Base-by-base conservation (phyloP, 2,329 filamentous ascomycete genomes). In the Dothiorella sarmentorum region DNA sequence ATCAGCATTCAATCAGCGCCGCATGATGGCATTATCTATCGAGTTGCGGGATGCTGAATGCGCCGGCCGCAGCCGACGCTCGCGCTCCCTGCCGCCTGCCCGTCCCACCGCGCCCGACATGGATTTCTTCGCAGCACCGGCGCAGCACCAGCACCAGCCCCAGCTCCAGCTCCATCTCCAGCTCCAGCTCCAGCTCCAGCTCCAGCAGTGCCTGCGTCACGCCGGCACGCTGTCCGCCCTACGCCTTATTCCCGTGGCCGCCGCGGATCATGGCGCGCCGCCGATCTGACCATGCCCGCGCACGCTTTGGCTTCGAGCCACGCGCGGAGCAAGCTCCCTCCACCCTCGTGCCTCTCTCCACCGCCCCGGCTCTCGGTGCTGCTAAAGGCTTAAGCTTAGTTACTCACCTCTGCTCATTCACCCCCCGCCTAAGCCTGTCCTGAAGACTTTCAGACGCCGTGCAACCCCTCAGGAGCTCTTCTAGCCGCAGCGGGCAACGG, bases 231-330 rank as follows among this genome's bases (percentile, higher is more conserved):
- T 51, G 47, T 51, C 47, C 47, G 31, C 47, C 15, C 38, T 51
- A 51, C 47, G 31, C 47, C 15, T 51, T 51, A 51, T 51, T 51
- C 47, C 47, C 47, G 47, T 31, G 18, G 26, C 26, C 43, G 43
- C 43, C 18, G 45, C 45, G 45, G 45, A 51, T 51, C 45, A 33
- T 26, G 45, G 29, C 29, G 45, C 45, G 45, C 18, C 47, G 44
- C 44, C 29, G 47, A 51, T 51, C 47, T 26, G 22, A 4, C 47
- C 20, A 20, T 31, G 47, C 47, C 31, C 15, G 31, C n/a, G n/a
- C n/a, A n/a, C n/a, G n/a, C n/a, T n/a, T 51, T 31, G 47, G 47
- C 31, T 51, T 13, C 47, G 47, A 38, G 20, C 47, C 47, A 38
- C 47, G 47, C 47, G 47, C 47, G 31, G 47, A 51, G 47, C 33